phyloP scores from a whole-genome alignment of 2,329 filamentous ascomycete species.

The Zasmidium angulare region DNA sequence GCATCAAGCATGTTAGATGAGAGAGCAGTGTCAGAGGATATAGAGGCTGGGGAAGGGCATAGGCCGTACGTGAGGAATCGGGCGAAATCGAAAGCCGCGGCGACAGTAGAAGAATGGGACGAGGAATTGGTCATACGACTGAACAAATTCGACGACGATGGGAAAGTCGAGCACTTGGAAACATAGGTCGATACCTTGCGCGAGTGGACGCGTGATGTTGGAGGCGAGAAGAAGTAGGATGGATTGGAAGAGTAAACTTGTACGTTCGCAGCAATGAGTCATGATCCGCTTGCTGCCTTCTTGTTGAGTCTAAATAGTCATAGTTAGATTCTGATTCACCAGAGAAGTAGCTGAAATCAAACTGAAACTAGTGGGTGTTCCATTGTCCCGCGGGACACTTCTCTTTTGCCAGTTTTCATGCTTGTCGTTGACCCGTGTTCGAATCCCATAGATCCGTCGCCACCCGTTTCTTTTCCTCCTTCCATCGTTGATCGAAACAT shows the following conservation, averaged over 20 bases:
- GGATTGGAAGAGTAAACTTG: too few relatives aligned
- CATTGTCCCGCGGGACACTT: background rate
- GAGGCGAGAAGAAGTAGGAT: too few relatives aligned
- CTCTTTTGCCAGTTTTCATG: background rate
- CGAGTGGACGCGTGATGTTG: conserved; percentile 35
- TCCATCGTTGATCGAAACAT: background rate
- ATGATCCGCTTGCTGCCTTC: too few relatives aligned
- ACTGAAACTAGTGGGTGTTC: background rate
- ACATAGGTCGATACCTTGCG: conserved; percentile 39
- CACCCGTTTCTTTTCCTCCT: background rate
- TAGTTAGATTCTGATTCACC: background rate
- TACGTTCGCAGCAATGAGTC: too few relatives aligned
- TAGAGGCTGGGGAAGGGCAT: conserved; percentile 10
- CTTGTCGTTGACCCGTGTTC: background rate
- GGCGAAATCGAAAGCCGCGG: conserved; percentile 30
- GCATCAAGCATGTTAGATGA: conserved; percentile 9
- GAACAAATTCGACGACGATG: conserved; percentile 34
- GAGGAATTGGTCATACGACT: conserved; percentile 36
- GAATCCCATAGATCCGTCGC: background rate
- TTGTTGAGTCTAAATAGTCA: too few relatives aligned
- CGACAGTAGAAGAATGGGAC: conserved; percentile 35
- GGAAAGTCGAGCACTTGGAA: conserved; percentile 36
- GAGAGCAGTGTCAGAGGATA: too few relatives aligned
- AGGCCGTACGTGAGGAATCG: conserved; percentile 31
- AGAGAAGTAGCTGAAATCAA: background rate